Evolutionary conservation across 768 basidiomycete species (phyloP), one percentile per base, ranked within the genome.

Genomic region (Naganishia friedmannii): DNA sequence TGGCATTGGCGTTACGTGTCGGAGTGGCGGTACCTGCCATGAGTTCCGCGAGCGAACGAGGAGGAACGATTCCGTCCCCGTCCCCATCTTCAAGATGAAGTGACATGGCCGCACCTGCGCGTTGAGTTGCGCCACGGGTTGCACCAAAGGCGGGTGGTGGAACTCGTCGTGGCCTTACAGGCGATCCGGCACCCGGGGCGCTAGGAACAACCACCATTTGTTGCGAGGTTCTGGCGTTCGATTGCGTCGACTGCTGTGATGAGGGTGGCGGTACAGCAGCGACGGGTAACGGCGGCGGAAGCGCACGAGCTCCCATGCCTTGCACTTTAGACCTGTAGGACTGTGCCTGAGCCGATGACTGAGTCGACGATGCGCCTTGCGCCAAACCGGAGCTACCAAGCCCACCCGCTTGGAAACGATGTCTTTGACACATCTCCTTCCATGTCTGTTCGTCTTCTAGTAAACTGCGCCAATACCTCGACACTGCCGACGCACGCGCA

Each of bases 381-480:
- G 48, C 17, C 23, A 12, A 4, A 21, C n/a, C n/a, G n/a, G 48
- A 21, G 15, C 45, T 21, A 26, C 32, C n/a, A 34, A 66, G 31
- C 26, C 67, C 53, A 26, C 42, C 53, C 46, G 72, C 56, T 10
- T 74, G 78, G 66, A 83, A 90, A 7, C 84, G 85, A 77, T 87
- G 85, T 21, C 82, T 75, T 13, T 82, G 79, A 76, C 89, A 92
- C 87, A 95, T 86, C 13, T 84, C 75, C 79, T 86, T 88, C 94
- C 93, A 97, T 13, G 91, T 83, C 72, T 83, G 85, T 73, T 94
- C 91, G 75, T 93, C 92, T 54, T 84, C 81, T 8, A 88, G 84
- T 7, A 96, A 84, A 19, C 78, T 81, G 17, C 84, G 81, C 94
- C 94, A 97, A 58, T 84, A 84, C 66, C 83, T 83, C 74, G 88